Evolutionary conservation across 2,329 filamentous ascomycete genomes (phyloP), one percentile per base, ranked within the genome.

Genomic region (Dactylellina leptospora): DNA sequence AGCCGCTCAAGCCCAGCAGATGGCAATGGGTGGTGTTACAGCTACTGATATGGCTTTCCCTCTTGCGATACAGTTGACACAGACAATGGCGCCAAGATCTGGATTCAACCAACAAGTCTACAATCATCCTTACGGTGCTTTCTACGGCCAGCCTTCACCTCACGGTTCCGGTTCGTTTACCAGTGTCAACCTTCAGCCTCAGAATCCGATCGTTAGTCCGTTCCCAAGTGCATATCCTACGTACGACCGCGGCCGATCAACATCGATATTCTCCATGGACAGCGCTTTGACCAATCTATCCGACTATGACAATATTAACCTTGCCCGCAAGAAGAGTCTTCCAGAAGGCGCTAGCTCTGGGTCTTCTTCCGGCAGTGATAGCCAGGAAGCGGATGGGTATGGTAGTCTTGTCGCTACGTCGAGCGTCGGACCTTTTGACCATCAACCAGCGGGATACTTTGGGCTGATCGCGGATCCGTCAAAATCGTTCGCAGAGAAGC

Each of bases 211-310:
- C 42, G 56, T 56, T 44, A 75, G 50, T 53, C 69, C 48, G 10
- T 69, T 44, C 48, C 71, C 72, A 1, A 63, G 54, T 13, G 56
- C 56, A n/a, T 62, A 63, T 28, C 36, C 48, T 40, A 22, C 48
- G 13, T 55, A 69, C 22, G 56, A 64, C 62, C 75, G 75, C 30
- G 75, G 69, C 45, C 75, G 75, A 58, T 76, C 75, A n/a, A 73
- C 73, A 4, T 75, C 74, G 6, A 74, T 76, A 36, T 76, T 76
- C 53, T 76, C 75, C 2, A 75, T 74, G 59, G 75, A 75, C 9
- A 76, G 75, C 20, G 75, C 75, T 36, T 42, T 76, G 23, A 76
- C 75, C 16, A 76, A 76, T 58, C 63, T 76, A 47, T 76, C 75
- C 2, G 75, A 76, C 40, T 74, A 75, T 11, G 75, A 74, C 51